Percentiles rank a stretch among this genome's conserved stretches.
Evolutionary conservation across 306 rosid species (phyloP).

Genomic region (Medicago arabica): DNA sequence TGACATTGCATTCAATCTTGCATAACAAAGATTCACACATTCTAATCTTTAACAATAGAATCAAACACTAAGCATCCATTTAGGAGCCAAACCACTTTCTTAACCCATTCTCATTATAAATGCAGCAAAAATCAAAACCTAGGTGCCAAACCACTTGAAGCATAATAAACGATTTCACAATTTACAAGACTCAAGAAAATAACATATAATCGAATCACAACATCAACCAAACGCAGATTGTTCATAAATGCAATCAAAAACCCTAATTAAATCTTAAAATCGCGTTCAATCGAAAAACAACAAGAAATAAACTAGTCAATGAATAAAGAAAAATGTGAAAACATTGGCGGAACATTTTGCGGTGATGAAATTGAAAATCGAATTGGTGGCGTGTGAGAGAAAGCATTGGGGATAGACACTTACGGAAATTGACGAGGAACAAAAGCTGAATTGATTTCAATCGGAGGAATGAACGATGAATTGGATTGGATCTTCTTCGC

Average conservation of each 20-base stretch:
- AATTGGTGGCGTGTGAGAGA: neutral
- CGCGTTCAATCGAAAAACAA: neutral
- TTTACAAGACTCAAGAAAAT: constrained; percentile 31
- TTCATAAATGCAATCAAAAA: constrained; percentile 1
- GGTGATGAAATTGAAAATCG: constrained; percentile 7
- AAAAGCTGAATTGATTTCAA: constrained; percentile 35
- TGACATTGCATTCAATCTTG: too few relatives aligned
- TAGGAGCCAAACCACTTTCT: too few relatives aligned
- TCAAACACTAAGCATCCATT: too few relatives aligned
- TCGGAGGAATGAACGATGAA: constrained; percentile 16
- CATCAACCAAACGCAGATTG: neutral
- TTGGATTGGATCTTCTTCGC: constrained; percentile 25
- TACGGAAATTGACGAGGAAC: constrained; percentile 42
- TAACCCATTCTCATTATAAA: too few relatives aligned
- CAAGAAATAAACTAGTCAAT: neutral
- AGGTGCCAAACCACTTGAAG: constrained; percentile 18
- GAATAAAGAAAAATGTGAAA: neutral
- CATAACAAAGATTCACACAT: too few relatives aligned
- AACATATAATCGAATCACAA: neutral
- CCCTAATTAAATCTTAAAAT: constrained; percentile 19
- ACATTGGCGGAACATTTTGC: neutral
- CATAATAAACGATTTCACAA: constrained; percentile 11
- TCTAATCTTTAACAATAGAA: too few relatives aligned
- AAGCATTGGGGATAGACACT: constrained; percentile 8
- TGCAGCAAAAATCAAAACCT: too few relatives aligned